Evolutionary conservation across 2,329 filamentous ascomycete species (phyloP).

Genomic region (Xylaria sp.): DNA sequence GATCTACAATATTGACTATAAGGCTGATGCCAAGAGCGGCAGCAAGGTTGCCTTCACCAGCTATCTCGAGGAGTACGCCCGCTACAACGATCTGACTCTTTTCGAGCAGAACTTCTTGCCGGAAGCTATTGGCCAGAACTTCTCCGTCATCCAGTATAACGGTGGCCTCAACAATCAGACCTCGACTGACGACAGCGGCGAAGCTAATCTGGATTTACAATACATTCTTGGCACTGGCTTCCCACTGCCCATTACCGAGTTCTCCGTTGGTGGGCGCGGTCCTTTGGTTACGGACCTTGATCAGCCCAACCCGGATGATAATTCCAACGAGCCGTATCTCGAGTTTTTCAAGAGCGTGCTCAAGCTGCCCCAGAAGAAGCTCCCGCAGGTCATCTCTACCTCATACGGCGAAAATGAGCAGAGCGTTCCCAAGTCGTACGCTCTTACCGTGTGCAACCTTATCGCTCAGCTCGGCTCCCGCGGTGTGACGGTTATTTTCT

Average conservation of each 20-base stretch:
- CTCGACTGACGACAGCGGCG: conserved; percentile 21
- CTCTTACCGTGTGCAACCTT: conserved; percentile 61
- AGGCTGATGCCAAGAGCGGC: conserved; percentile 26
- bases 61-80: conserved; percentile 32
- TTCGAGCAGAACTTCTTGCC: conserved; percentile 28
- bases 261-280: conserved; percentile 27
- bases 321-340: conserved; percentile 71
- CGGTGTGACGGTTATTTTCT: conserved; percentile 66
- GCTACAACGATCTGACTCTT: conserved; percentile 23
- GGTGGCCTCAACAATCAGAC: conserved; percentile 30
- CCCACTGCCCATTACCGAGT: conserved; percentile 32
- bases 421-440: conserved; percentile 63
- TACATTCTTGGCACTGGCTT: conserved; percentile 28
- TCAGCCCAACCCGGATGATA: conserved; percentile 37
- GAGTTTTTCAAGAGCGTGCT: conserved; percentile 67
- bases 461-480: conserved; percentile 68
- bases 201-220: conserved; percentile 31
- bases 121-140: conserved; percentile 25
- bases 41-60: conserved; percentile 31
- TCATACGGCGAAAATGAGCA: conserved; percentile 74
- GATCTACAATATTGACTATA: conserved; percentile 29
- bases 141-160: conserved; percentile 26
- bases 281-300: conserved; percentile 30
- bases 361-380: conserved; percentile 52
- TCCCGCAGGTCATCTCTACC: conserved; percentile 66